Base-by-base conservation (phyloP, 1,139 yeast genomes). In the Candida glucosophila region DNA sequence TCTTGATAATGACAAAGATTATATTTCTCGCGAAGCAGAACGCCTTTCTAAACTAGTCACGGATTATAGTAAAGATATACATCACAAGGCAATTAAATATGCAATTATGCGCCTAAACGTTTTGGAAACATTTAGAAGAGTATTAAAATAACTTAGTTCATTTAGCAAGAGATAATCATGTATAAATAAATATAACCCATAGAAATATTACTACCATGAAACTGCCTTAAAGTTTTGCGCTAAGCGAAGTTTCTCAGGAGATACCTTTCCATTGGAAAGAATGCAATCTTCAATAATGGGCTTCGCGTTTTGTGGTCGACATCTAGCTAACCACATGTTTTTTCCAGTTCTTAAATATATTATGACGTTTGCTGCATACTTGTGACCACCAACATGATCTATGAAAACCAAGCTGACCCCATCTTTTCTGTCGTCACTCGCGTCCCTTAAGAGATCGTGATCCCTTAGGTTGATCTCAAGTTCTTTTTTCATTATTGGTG, bases 371-470 rank as follows among this genome's bases (percentile, higher is more conserved):
- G 97, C 96, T 2, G 90, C 82, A 50, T 62, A 90, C 45, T 90
- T 90, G 53, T 90, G 98, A 3, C 97, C 97, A 3, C 98, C 98
- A 17, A 90, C 79, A 50, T 90, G 98, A 44, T 82, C 85, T 13
- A 81, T 67, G 41, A 52, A 85, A 3, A 67, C 60, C 3, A 86
- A 83, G 8, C 60, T 55, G 2, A 79, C 81, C 3, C 97, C 97
- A 19, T 67, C 76, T 0, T 83, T 75, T 27, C 88, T 63, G 24
- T 60, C 64, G 44, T 82, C 94, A 4, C 83, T 77, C 20, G 55
- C 43, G 48, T 88, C 96, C 41, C 97, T 66, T 40, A 73, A 72
- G 14, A 80, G 54, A 3, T 76, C 90, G 22, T 68, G 58, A 10
- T 80, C 83, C 25, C 92, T 62, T 21, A 86, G 58, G 40, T 79